A percentile compares a stretch with the other conserved stretches of the same genome.
Evolutionary conservation across 1,139 yeast genomes (phyloP).

Genomic region (Kodamaea plutei): DNA sequence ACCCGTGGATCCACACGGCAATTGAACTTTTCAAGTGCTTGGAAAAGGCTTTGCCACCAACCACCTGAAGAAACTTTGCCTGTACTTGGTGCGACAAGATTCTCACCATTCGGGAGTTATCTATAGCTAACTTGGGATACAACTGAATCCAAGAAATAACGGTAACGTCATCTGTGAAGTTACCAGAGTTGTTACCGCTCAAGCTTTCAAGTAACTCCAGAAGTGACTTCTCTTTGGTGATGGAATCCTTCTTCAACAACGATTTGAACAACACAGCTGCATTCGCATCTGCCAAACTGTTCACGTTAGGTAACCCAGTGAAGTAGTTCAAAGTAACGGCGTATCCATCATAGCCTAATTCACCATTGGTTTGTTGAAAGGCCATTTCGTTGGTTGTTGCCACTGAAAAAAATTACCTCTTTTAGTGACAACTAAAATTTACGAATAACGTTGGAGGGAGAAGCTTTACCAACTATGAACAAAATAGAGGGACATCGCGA

Average conservation of each 20-base stretch:
- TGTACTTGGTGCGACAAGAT: constrained; percentile 61
- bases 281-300: constrained; percentile 52
- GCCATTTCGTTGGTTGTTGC: too few species aligned
- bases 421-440: too few species aligned
- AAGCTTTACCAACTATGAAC: too few species aligned
- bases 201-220: constrained; percentile 39
- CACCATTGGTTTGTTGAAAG: constrained; percentile 14
- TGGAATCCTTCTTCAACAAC: constrained; percentile 70
- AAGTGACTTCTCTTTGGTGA: constrained; percentile 80
- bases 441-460: too few species aligned
- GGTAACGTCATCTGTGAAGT: constrained; percentile 42
- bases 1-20: constrained; percentile 70
- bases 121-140: constrained; percentile 74
- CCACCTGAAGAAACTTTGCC: constrained; percentile 39
- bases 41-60: constrained; percentile 57
- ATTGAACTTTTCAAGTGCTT: constrained; percentile 67
- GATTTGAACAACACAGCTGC: constrained; percentile 68
- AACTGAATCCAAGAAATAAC: constrained; percentile 73
- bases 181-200: constrained; percentile 7
- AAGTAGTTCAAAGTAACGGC: constrained; percentile 72
- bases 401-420: too few species aligned
- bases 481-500: too few species aligned
- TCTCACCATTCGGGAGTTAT: constrained; percentile 64
- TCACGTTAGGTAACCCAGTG: constrained; percentile 73
- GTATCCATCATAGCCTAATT: constrained; percentile 51